These are phyloP conservation scores for Pestalotiopsis sp. DNA, from an alignment of 2,329 filamentous ascomycete species.

Conservation along the genomic window DNA sequence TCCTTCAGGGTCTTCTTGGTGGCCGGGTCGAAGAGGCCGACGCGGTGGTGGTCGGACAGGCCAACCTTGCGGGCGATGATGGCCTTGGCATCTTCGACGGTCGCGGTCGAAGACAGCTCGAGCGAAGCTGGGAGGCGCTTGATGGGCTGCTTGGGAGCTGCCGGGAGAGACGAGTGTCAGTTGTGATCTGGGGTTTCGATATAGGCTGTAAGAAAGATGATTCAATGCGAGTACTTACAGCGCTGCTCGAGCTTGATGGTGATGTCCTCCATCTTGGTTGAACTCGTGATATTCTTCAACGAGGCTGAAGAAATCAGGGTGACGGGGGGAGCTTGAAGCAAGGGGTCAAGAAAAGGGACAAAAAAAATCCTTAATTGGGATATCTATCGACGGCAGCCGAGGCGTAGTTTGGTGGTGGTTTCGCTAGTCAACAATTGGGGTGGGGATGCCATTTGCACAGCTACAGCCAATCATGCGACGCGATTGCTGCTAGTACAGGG, in stretches of 20 bases:
- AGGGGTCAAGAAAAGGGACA: not conserved
- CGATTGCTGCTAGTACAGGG: not conserved
- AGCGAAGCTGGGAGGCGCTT: conserved; percentile 56
- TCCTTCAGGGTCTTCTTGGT: conserved; percentile 67
- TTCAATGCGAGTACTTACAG: conserved; percentile 3
- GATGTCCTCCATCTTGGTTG: conserved; percentile 3
- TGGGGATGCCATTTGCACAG: not conserved
- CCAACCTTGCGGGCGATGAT: conserved; percentile 53
- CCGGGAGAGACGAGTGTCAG: not conserved
- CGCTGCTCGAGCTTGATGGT: conserved; percentile 28
- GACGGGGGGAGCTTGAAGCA: not conserved
- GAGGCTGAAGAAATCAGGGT: not conserved
- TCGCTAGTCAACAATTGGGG: conserved; percentile 2
- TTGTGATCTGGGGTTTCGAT: not conserved
- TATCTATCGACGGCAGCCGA: not conserved
- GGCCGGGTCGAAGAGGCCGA: conserved; percentile 63
- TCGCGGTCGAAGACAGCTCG: conserved; percentile 52
- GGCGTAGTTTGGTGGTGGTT: not conserved
- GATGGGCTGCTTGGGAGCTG: conserved; percentile 52
- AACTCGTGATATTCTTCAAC: not conserved
- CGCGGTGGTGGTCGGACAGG: conserved; percentile 60
- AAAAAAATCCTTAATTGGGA: not conserved
- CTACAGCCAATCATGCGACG: not conserved
- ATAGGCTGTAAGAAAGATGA: not conserved
- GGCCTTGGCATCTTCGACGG: conserved; percentile 63